Evolutionary conservation across 2,329 filamentous ascomycete genomes (phyloP).

Genomic region (Scedosporium aurantiacum): DNA sequence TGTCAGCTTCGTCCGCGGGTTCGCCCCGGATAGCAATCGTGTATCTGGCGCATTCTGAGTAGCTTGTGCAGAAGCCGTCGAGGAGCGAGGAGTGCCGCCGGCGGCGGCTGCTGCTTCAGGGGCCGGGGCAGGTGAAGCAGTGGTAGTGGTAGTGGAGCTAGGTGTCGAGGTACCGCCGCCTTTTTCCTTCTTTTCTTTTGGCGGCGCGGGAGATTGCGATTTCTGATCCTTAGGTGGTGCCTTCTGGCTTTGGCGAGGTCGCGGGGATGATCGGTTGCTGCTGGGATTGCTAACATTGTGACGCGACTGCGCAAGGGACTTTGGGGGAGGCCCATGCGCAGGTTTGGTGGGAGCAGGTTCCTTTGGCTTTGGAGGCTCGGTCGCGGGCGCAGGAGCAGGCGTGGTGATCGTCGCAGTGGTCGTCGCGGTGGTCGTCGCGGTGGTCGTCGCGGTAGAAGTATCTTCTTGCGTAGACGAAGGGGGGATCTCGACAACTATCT

Average conservation of each 20-base stretch:
- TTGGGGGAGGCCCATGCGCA: background rate
- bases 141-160: constrained; percentile 3
- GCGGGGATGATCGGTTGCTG: constrained; percentile 6
- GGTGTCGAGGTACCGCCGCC: background rate
- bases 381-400: background rate
- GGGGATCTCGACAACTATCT: constrained; percentile 3
- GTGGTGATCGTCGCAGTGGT: constrained; percentile 5
- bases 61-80: background rate
- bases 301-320: constrained; percentile 4
- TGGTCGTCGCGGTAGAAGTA: too few relatives aligned
- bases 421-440: background rate
- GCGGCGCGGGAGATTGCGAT: constrained; percentile 8
- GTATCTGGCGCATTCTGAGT: constrained; percentile 17
- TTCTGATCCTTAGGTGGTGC: constrained; percentile 3
- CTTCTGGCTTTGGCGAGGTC: constrained; percentile 8
- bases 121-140: background rate
- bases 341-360: background rate
- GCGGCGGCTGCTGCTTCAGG: constrained; percentile 12
- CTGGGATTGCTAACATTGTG: background rate
- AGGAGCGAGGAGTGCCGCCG: constrained; percentile 19
- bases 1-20: constrained; percentile 49
- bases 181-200: constrained; percentile 1
- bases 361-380: background rate
- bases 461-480: constrained; percentile 4
- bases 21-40: constrained; percentile 42